Conservation (phyloP, 208 protist genomes). For the Leishmania amazonensis region DNA sequence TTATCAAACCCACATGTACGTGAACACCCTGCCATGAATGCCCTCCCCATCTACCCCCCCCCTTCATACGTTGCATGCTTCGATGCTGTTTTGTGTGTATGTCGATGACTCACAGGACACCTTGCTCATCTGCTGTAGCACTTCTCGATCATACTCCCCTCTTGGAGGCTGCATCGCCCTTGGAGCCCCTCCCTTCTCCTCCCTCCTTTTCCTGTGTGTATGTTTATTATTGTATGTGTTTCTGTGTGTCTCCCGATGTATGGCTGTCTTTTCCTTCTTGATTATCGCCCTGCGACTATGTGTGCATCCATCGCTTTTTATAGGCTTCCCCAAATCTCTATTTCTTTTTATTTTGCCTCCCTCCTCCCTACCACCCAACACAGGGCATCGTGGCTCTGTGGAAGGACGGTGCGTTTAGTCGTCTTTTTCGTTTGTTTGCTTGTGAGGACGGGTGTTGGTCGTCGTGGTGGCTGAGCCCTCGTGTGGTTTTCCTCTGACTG, state of each 20-base stretch:
- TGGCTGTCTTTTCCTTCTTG: neutral
- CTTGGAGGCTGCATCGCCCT: neutral
- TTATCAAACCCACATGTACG: neutral
- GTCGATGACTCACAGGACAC: neutral
- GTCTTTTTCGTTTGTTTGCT: neutral
- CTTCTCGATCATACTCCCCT: neutral
- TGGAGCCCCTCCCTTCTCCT: neutral
- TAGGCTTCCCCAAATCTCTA: too few relatives aligned
- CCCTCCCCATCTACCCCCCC: neutral
- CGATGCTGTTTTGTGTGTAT: neutral
- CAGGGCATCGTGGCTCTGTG: too few relatives aligned
- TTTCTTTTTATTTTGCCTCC: too few relatives aligned
- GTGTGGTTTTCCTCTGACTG: neutral
- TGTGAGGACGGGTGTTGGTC: neutral
- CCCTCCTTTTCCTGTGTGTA: neutral
- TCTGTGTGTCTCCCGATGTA: conserved; percentile 5
- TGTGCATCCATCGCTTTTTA: too few relatives aligned
- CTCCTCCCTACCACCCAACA: too few relatives aligned
- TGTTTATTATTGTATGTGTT: neutral
- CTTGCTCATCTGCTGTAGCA: neutral
- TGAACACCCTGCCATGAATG: neutral
- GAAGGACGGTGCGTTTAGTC: too few relatives aligned
- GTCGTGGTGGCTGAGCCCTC: neutral
- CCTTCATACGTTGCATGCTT: neutral
- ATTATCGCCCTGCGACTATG: too few relatives aligned